phyloP scores from a whole-genome alignment of 2,329 filamentous ascomycete genomes.

The Colletotrichum camelliae region DNA sequence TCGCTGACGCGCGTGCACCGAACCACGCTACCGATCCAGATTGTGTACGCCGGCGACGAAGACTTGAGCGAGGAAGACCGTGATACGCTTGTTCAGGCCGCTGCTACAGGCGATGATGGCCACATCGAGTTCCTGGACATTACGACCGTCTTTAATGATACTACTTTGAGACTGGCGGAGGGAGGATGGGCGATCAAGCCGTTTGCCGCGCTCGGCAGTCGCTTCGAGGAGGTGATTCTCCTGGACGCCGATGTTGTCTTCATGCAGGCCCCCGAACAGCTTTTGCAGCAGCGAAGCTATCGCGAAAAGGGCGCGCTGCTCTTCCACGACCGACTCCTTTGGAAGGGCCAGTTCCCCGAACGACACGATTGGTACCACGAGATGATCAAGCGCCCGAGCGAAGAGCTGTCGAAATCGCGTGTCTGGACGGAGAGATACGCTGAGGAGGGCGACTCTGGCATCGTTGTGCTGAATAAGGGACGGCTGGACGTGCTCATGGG shows the following conservation, averaged over 20 bases:
- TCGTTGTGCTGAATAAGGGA: conserved; percentile 46
- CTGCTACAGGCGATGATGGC: background rate
- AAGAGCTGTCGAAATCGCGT: conserved; percentile 35
- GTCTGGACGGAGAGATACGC: conserved; percentile 45
- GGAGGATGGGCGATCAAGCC: conserved; percentile 47
- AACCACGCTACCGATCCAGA: conserved; percentile 37
- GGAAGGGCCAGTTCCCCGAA: conserved; percentile 36
- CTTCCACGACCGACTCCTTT: conserved; percentile 47
- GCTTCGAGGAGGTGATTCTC: conserved; percentile 41
- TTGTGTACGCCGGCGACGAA: conserved; percentile 40
- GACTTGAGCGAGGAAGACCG: conserved; percentile 32
- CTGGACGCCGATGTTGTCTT: conserved; percentile 46
- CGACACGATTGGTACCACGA: conserved; percentile 43
- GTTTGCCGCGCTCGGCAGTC: conserved; percentile 42
- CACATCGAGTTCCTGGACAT: conserved; percentile 37
- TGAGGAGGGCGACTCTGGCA: conserved; percentile 47
- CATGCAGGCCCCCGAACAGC: conserved; percentile 36
- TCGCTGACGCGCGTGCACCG: conserved; percentile 33
- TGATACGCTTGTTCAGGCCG: conserved; percentile 26
- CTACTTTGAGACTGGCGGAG: conserved; percentile 29
- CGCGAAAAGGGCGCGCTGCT: conserved; percentile 37
- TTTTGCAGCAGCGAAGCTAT: conserved; percentile 37
- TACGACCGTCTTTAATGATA: conserved; percentile 36
- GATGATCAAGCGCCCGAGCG: conserved; percentile 39
- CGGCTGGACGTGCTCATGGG: conserved; percentile 40